Evolutionary conservation across 805 yeast species (phyloP), one percentile per base, ranked within the genome.

Genomic region (Pichia scutulata): DNA sequence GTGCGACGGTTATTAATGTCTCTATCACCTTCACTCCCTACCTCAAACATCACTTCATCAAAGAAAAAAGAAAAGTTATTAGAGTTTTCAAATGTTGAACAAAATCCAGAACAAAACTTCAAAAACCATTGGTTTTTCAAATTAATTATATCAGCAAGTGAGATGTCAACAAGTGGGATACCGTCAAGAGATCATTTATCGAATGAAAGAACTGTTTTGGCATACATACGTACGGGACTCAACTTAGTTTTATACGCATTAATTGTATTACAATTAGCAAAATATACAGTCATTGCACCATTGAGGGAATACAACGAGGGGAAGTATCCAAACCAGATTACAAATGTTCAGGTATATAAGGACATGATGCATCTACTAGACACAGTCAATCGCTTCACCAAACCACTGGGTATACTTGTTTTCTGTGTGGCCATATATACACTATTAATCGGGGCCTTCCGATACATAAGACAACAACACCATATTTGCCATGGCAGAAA

Each of bases 141-240:
- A 13, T 13, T 28, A 13, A 13, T 28, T 28, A 13, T 28, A 28
- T 28, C 33, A 12, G 2, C 33, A 12, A 28, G 48, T 18, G 43
- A 42, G 19, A 37, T 21, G 18, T 12, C 50, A 13, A n/a, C 23
- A 12, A 47, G 52, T 4, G 58, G 54, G 4, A 55, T 51, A 40
- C 56, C 55, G 10, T 81, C 82, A 1, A 67, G 84, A 60, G 83
- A 78, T 57, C 82, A 78, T 56, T 52, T 81, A 67, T 82, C 86
- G 8, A 80, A 80, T 55, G 86, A 81, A 55, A 65, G 86, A 53
- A 81, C 86, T 1, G 72, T 75, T 39, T 61, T 81, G 12, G 84
- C 86, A 0, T 81, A 84, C 76, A 56, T 77, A 14, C 67, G 86
- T 46, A 80, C 86, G 0, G 70, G 81, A 1, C 57, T 81, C 25